Conservation (phyloP, 2,329 filamentous ascomycete genomes). For the Helminthosporium solani region DNA sequence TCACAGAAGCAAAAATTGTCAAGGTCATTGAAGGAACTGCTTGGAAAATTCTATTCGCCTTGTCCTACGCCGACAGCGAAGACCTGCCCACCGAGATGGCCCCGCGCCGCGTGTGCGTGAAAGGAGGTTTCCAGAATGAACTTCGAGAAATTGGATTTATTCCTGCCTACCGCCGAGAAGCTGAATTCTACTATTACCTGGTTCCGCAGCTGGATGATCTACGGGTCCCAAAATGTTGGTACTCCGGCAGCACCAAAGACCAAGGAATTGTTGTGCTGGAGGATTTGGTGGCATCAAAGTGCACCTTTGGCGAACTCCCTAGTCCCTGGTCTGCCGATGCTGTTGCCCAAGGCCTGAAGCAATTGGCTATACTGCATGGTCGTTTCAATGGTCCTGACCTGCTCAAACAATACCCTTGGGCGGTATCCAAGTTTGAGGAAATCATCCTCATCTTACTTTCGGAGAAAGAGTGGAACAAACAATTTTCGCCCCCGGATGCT, state of each 20-base stretch:
- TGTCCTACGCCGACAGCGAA: slow-evolving; percentile 16
- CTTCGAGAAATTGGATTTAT: slow-evolving; percentile 11
- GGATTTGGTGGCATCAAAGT: slow-evolving; percentile 11
- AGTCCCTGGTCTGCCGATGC: slow-evolving; percentile 10
- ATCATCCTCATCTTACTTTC: slow-evolving; percentile 15
- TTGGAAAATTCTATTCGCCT: slow-evolving; percentile 14
- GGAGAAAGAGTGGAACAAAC: too few relatives aligned
- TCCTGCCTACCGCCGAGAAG: slow-evolving; percentile 13
- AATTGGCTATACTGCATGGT: slow-evolving; percentile 47
- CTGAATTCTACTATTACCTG: slow-evolving; percentile 18
- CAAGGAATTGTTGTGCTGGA: slow-evolving; percentile 19
- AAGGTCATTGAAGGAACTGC: slow-evolving; percentile 16
- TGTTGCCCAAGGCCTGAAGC: slow-evolving; percentile 28
- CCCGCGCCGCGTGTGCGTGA: slow-evolving; percentile 14
- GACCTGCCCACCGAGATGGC: background rate
- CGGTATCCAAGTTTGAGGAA: slow-evolving; percentile 38
- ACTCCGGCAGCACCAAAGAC: slow-evolving; percentile 11
- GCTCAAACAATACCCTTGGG: slow-evolving; percentile 30
- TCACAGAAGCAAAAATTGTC: slow-evolving; percentile 8
- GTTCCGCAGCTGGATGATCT: slow-evolving; percentile 13
- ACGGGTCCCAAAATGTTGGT: slow-evolving; percentile 11
- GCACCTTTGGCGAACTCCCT: slow-evolving; percentile 8
- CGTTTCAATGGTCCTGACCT: slow-evolving; percentile 46
- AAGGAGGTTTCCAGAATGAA: slow-evolving; percentile 22
- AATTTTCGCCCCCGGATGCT: slow-evolving; percentile 7